Evolutionary conservation across 78 protist species (phyloP).

Genomic region (Dictyostelium firmibasis): DNA sequence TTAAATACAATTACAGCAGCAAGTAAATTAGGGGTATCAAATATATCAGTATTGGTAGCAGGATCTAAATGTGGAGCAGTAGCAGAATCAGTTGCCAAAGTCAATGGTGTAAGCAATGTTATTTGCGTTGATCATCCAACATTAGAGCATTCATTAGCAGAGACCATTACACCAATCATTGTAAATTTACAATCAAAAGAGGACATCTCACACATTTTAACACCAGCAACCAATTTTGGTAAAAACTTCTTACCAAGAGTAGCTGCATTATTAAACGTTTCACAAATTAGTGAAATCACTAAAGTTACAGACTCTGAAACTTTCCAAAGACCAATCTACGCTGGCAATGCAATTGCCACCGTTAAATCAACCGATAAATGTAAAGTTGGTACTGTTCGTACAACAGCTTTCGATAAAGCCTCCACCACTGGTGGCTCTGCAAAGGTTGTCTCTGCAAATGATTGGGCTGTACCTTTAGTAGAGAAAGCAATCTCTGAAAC

Average conservation of each 20-base stretch:
- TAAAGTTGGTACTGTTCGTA: conserved; percentile 92
- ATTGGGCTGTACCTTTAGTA: conserved; percentile 52
- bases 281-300: conserved; percentile 89
- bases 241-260: conserved; percentile 94
- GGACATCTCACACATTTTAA: conserved; percentile 88
- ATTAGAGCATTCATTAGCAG: conserved; percentile 83
- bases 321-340: conserved; percentile 97
- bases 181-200: conserved; percentile 18
- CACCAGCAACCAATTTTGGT: conserved; percentile 88
- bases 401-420: conserved; percentile 96
- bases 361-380: conserved; percentile 90
- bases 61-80: conserved; percentile 42
- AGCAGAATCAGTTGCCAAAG: conserved; percentile 66
- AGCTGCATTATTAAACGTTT: conserved; percentile 92
- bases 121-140: conserved; percentile 55
- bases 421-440: conserved; percentile 84
- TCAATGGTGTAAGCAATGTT: conserved; percentile 89
- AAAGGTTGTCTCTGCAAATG: neutral
- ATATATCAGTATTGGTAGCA: conserved; percentile 47
- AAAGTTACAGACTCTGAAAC: conserved; percentile 86
- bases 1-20: conserved; percentile 82
- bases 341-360: conserved; percentile 97
- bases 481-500: conserved; percentile 8
- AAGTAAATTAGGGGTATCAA: conserved; percentile 14
- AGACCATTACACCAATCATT: conserved; percentile 85